Base-by-base conservation (phyloP, 495 filamentous ascomycete species). In the Talaromyces trachyspermus region DNA sequence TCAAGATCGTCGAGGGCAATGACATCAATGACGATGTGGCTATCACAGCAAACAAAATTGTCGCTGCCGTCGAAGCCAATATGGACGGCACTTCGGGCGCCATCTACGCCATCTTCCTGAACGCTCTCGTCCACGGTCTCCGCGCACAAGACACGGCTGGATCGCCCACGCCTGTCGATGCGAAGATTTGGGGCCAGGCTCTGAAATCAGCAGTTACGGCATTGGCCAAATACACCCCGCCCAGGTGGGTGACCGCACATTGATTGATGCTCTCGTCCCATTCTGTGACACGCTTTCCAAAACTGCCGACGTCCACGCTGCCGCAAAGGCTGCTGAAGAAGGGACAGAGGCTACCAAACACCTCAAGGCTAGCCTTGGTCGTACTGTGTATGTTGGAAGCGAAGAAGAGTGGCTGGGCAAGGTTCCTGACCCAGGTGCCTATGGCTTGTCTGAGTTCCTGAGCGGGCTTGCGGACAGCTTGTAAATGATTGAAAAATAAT, bases 61-160 rank as follows among this genome's bases (percentile, higher is more conserved):
- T 85, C n/a, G 76, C 75, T 6, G 78, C 89, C 4, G 80, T 97
- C n/a, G 92, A 98, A 60, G 81, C 66, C 32, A 80, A 71, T 33
- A 98, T 98, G 92, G 92, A 95, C 59, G 92, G 92, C 40, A 98
- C 92, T 9, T 95, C 89, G 0, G 92, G 92, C 2, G 92, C 94
- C 4, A 72, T 98, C 22, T 96, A 95, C 62, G 86, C 89, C 29
- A 98, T 98, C 53, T 98, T 95, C 74, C 75, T 98, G 43, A 95
- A 95, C 61, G 80, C 90, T 0, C 81, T 98, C 1, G 83, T 86
- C 15, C 80, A 85, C 49, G 80, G 83, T 1, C 70, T 98, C 11
- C 80, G 83, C 25, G 69, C 69, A 7, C 75, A 85, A 43, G 62
- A 74, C 54, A 36, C 47, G 54, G 51, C 61, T 33, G 65, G 71